Base-by-base conservation (phyloP, 805 yeast genomes). In the Sugiyamaella lignohabitans region DNA sequence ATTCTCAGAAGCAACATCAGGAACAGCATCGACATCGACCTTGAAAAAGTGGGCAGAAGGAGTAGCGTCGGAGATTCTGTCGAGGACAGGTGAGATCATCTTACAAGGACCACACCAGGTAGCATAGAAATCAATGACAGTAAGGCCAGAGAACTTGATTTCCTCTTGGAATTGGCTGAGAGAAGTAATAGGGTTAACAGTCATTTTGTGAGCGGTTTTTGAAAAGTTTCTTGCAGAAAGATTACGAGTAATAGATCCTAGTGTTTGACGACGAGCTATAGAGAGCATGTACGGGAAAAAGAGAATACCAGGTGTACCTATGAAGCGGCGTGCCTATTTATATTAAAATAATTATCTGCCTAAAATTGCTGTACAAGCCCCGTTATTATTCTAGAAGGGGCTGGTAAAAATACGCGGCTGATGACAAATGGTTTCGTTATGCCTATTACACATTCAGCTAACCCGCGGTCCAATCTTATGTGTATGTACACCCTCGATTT, bases 21-120 rank as follows among this genome's bases (percentile, higher is more conserved):
- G 79, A 56, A 86, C 75, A 66, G 81, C 81, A 65, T 93, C 98
- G 53, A 89, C 95, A 63, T 91, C 98, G 46, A 93, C 80, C 76
- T 91, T 88, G 78, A 77, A 75, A 77, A 93, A 91, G 58, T 74
- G 77, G 58, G 83, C 87, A 46, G 72, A 68, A 23, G 80, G 54
- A 78, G 81, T 82, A 61, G 73, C 70, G 41, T 64, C 64, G 54
- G 67, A 59, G 57, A 64, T 65, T 66, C 81, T 78, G 43, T 67
- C 67, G 37, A 89, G 70, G 63, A 87, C 84, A 67, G 86, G 85
- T 64, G 89, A 95, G 59, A 91, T 72, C 72, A 87, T 72, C 78
- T 91, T 93, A 76, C 98, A 91, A 53, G 98, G 98, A 59, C 97
- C 97, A 71, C 98, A 91, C 97, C 98, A 93, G 52, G 89, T 80